Conservation (phyloP, 768 basidiomycete genomes). For the Mycena haematopus region DNA sequence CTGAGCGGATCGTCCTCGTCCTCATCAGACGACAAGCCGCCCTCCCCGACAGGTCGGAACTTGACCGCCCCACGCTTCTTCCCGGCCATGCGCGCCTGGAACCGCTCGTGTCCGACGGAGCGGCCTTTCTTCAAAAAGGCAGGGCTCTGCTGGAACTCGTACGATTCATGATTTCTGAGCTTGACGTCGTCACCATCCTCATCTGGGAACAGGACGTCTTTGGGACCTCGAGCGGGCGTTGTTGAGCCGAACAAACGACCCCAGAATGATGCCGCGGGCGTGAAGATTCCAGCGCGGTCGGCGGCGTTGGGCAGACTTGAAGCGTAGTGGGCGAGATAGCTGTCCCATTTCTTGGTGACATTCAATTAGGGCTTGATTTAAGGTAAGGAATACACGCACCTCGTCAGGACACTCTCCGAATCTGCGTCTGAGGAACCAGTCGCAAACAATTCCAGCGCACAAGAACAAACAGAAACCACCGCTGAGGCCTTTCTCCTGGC, state of each 20-base stretch:
- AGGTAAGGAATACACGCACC: constrained; percentile 41
- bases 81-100: constrained; percentile 25
- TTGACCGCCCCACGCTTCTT: constrained; percentile 34
- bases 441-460: constrained; percentile 49
- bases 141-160: constrained; percentile 35
- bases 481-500: constrained; percentile 62
- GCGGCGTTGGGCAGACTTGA: constrained; percentile 58
- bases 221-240: constrained; percentile 25
- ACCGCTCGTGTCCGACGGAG: constrained; percentile 29
- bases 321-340: constrained; percentile 65
- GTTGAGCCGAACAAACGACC: constrained; percentile 47
- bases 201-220: constrained; percentile 38
- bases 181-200: constrained; percentile 33
- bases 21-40: constrained; percentile 34
- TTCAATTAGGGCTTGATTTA: not conserved
- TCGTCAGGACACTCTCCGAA: constrained; percentile 75
- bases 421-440: constrained; percentile 61
- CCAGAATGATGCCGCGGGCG: constrained; percentile 61
- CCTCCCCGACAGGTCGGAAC: constrained; percentile 32
- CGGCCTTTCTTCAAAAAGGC: constrained; percentile 32
- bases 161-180: constrained; percentile 22
- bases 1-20: constrained; percentile 33
- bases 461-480: constrained; percentile 63
- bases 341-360: constrained; percentile 67
- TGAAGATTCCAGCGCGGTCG: constrained; percentile 63